These are phyloP conservation scores for Pleurotus tuoliensis DNA, from an alignment of 768 basidiomycete genomes.

Conservation along the genomic window DNA sequence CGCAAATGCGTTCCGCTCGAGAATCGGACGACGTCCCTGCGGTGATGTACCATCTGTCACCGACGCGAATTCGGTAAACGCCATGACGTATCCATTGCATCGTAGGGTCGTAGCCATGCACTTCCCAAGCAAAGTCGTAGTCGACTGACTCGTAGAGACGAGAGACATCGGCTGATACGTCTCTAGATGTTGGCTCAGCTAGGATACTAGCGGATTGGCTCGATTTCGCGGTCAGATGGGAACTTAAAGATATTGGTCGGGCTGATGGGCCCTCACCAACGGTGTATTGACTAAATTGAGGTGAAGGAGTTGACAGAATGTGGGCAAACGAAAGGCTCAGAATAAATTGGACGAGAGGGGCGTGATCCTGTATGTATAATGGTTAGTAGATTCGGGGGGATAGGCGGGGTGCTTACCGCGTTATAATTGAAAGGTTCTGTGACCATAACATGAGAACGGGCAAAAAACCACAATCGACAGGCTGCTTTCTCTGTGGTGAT, in stretches of 20 bases:
- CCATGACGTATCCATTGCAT: background rate
- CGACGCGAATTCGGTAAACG: constrained; percentile 8
- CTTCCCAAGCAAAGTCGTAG: background rate
- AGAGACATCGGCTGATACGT: too few relatives aligned
- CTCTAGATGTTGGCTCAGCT: too few relatives aligned
- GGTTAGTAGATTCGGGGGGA: constrained; percentile 5
- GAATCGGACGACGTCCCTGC: background rate
- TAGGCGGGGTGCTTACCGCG: background rate
- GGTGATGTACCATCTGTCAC: background rate
- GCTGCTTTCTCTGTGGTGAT: constrained; percentile 21
- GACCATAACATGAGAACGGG: constrained; percentile 17
- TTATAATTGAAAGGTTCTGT: constrained; percentile 8
- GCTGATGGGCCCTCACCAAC: too few relatives aligned
- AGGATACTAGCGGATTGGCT: too few relatives aligned
- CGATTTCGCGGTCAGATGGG: too few relatives aligned
- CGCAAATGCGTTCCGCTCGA: background rate
- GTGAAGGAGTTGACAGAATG: background rate
- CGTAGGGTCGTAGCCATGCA: constrained; percentile 14
- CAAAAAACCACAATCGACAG: constrained; percentile 24
- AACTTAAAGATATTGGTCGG: too few relatives aligned
- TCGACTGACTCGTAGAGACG: background rate
- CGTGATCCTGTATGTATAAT: background rate
- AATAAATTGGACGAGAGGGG: background rate
- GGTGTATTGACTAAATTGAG: too few relatives aligned
- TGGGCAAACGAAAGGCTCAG: constrained; percentile 9